Evolutionary conservation across 768 basidiomycete genomes (phyloP).

Genomic region (Mycena alexandri): DNA sequence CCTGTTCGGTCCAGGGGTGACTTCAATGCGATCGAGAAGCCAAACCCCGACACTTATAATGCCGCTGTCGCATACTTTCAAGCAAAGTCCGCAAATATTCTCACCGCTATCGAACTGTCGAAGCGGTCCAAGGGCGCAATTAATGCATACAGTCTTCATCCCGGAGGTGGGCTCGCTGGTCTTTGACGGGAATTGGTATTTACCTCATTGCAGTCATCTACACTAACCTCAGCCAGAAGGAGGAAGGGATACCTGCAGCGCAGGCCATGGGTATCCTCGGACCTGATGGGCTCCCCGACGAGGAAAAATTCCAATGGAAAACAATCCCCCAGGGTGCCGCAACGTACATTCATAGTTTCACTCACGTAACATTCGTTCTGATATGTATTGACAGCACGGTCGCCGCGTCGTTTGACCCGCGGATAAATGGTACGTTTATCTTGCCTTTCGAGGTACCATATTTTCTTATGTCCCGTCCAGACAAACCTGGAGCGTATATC

Average conservation of each 20-base stretch:
- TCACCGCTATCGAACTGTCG: conserved; percentile 4
- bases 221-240: conserved; percentile 12
- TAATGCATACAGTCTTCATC: conserved; percentile 17
- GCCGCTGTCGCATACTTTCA: not conserved
- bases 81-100: conserved; percentile 5
- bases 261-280: not conserved
- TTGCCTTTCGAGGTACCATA: no score
- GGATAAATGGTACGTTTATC: not conserved
- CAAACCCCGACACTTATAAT: not conserved
- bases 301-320: conserved; percentile 2
- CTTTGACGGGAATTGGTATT: no score
- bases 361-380: no score
- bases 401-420: conserved; percentile 12
- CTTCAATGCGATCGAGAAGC: not conserved
- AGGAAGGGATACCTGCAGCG: not conserved
- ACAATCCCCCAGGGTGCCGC: conserved; percentile 7
- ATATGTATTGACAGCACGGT: not conserved
- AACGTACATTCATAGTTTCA: not conserved
- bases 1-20: not conserved
- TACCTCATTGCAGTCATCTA: not conserved
- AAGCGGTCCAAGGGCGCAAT: conserved; percentile 10
- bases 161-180: not conserved
- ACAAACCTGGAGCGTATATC: no score
- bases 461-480: no score
- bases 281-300: conserved; percentile 1